Base-by-base conservation (phyloP, 2,329 filamentous ascomycete genomes). In the Pseudophaeomoniella oleicola region DNA sequence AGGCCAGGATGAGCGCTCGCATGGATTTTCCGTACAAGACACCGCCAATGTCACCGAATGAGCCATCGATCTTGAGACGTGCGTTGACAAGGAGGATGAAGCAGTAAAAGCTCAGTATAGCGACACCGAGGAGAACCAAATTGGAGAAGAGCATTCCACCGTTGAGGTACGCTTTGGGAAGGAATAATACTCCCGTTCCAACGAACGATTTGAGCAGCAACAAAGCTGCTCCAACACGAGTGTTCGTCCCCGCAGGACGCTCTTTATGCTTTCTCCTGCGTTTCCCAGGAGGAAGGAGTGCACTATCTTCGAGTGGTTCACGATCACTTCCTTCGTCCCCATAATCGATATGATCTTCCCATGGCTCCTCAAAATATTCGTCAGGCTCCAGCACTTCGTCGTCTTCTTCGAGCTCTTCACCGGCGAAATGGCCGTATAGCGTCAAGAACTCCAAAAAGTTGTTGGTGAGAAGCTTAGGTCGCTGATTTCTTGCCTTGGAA, bases 111-210 rank as follows among this genome's bases (percentile, higher is more conserved):
- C 87, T 94, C 40, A 98, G 66, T 2, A 72, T 65, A 4, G 90
- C 87, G 12, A 98, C 84, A 29, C 69, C 72, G 15, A 98, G 66
- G n/a, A 98, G 72, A 12, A 98, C 81, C 36, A 92, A 45, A 53
- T 92, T 94, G 50, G 86, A 94, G 59, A 98, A 98, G 12, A 94
- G 63, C 87, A 98, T 96, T 40, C 90, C 90, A 37, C 90, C 90
- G 50, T 94, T 98, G 44, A 94, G 71, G 54, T 90, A 98, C 3
- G 90, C 88, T 34, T 86, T 78, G 1, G 88, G 88, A 19, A 96
- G 64, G 63, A 96, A 96, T 12, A 96, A 67, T 5, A 96, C 88
- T 38, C 88, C 88, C 0, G 90, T 98, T 14, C 92, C 90, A 34
- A 98, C 90, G 53, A 98, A 98, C 0, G 88, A 96, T 64, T 98